phyloP scores from a whole-genome alignment of 257 asterid genomes.

The Penstemon barbatus region DNA sequence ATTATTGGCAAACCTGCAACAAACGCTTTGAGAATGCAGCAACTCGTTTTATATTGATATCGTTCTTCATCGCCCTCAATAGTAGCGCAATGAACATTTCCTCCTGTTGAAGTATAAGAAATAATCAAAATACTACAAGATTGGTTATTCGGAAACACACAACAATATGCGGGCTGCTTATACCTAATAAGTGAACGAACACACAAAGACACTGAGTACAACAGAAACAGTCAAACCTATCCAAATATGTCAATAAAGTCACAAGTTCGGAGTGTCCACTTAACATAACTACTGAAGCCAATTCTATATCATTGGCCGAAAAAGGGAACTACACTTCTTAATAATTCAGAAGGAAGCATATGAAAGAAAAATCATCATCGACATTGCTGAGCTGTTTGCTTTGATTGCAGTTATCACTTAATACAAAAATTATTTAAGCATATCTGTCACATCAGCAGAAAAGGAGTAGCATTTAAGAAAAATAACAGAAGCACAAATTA shows the following conservation, averaged over 20 bases:
- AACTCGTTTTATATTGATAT: constrained; percentile 76
- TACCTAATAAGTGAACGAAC: neutral
- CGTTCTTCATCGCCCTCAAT: constrained; percentile 92
- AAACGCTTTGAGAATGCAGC: constrained; percentile 94
- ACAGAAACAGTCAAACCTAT: neutral
- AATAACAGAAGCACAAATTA: neutral
- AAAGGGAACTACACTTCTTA: neutral
- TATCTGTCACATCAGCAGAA: neutral
- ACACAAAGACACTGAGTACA: neutral
- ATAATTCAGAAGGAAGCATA: neutral
- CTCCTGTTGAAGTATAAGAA: constrained; percentile 54
- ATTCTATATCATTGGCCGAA: neutral
- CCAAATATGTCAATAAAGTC: neutral
- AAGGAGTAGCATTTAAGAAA: neutral
- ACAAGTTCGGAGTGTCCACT: neutral
- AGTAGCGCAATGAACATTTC: constrained; percentile 85
- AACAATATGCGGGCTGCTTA: neutral
- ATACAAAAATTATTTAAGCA: neutral
- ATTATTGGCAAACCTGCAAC: constrained; percentile 62
- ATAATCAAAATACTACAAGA: constrained; percentile 6
- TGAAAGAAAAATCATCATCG: neutral
- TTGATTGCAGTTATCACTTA: neutral
- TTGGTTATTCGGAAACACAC: neutral
- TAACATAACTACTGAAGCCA: neutral
- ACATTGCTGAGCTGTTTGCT: neutral